phyloP scores from a whole-genome alignment of 2,329 filamentous ascomycete genomes.

The Leptodontidium sp. region DNA sequence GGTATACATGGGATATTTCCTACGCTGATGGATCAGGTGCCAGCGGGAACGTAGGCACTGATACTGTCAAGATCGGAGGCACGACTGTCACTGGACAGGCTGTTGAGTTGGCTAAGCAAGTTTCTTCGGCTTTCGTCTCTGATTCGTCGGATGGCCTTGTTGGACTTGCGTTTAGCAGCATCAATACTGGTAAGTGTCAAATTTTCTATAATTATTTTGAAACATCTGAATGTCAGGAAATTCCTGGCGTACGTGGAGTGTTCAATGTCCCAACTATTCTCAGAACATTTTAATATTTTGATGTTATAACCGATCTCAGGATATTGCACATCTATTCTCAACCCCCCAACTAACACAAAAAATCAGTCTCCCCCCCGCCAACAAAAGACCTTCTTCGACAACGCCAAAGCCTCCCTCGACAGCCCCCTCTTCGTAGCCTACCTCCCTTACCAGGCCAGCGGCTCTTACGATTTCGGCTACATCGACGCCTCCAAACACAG shows the following conservation, averaged over 20 bases:
- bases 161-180: conserved; percentile 58
- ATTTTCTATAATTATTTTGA: background rate
- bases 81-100: conserved; percentile 45
- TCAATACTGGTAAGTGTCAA: conserved; percentile 42
- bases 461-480: conserved; percentile 64
- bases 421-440: conserved; percentile 63
- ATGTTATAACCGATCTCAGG: background rate
- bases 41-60: conserved; percentile 45
- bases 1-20: conserved; percentile 43
- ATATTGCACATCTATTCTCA: background rate
- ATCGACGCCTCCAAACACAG: conserved; percentile 61
- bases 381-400: conserved; percentile 47
- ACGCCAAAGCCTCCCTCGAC: conserved; percentile 39
- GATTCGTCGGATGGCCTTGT: conserved; percentile 64
- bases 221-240: background rate
- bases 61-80: conserved; percentile 46
- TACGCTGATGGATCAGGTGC: conserved; percentile 50
- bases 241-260: background rate
- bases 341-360: background rate
- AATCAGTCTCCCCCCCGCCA: conserved; percentile 38
- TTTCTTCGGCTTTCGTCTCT: conserved; percentile 44
- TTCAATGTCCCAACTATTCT: background rate
- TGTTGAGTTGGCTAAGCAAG: conserved; percentile 45
- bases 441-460: conserved; percentile 55
- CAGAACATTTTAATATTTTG: background rate